Evolutionary conservation across 2,329 filamentous ascomycete genomes (phyloP).

Genomic region (Diaporthe sp.): DNA sequence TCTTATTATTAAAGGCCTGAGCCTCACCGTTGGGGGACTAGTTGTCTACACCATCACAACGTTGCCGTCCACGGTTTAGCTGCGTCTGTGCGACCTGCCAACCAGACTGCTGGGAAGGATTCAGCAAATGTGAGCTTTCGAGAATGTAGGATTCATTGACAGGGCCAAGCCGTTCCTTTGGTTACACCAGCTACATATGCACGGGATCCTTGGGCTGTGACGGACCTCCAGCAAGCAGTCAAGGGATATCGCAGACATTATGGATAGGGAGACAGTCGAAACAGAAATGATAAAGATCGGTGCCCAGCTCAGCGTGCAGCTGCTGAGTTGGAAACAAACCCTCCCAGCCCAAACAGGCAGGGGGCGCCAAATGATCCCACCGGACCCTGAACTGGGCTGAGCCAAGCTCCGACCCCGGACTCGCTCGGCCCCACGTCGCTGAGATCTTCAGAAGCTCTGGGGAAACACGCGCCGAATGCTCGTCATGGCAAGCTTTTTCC

Average conservation of each 20-base stretch:
- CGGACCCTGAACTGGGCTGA: conserved; percentile 23
- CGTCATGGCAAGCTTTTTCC: conserved; percentile 31
- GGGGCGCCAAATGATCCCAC: not conserved
- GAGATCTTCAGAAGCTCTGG: conserved; percentile 34
- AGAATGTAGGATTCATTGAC: not conserved
- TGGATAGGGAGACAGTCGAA: not conserved
- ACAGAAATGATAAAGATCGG: not conserved
- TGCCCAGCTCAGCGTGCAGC: not conserved
- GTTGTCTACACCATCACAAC: not conserved
- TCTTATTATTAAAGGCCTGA: not conserved
- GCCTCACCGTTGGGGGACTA: not conserved
- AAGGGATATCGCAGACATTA: not conserved
- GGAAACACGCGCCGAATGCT: not conserved
- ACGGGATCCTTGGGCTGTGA: too few relatives aligned
- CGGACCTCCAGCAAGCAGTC: not conserved
- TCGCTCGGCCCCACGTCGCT: conserved; percentile 28
- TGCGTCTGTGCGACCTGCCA: conserved; percentile 20
- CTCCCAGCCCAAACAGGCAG: conserved; percentile 14
- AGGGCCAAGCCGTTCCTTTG: not conserved
- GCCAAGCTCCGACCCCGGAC: conserved; percentile 41
- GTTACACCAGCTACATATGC: not conserved
- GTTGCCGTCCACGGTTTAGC: not conserved
- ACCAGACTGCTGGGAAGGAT: conserved; percentile 8
- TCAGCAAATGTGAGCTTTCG: not conserved
- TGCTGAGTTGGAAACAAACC: not conserved